Base-by-base conservation (phyloP, 2,329 filamentous ascomycete genomes). In the Penicillium sp. region DNA sequence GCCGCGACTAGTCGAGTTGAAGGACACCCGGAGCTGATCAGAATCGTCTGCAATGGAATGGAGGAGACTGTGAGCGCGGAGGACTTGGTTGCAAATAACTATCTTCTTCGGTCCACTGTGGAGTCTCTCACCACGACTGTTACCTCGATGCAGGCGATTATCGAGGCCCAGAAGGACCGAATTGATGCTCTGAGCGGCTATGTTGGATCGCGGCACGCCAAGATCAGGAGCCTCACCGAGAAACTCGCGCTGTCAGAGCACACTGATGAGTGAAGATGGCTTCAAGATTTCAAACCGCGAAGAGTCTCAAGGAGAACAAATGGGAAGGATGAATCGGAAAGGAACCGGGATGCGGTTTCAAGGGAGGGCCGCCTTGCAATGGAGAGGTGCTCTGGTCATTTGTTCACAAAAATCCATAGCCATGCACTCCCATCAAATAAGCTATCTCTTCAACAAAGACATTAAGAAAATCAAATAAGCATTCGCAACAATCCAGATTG, bases 21-120 rank as follows among this genome's bases (percentile, higher is more conserved):
- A 17, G 51, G 51, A 10, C 51, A 34, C 15, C 51, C 51, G 38
- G 51, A 53, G 15, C 22, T 53, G 38, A 42, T 53, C 15, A 53
- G 34, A 11, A 35, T 53, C 11, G 25, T 42, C 22, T 53, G 51
- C 51, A 35, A 55, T 22, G 41, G 11, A 6, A 45, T 37, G n/a
- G 52, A 55, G 52, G 41, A 55, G 12, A 25, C 47, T 11, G 52
- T 55, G 6, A 45, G 8, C 28, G 25, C 8, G 1, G 37, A 38
- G 7, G 52, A 45, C 5, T 11, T 55, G 52, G 22, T 55, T n/a
- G n/a, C 41, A 2, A 45, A 47, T 6, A 55, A 55, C 34, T 37
- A 47, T 38, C 42, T 55, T 11, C 41, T 55, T 12, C 52, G 38
- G 17, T 55, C 52, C 11, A 55, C 52, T 10, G 34, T 55, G 11